Evolutionary conservation across 2,329 filamentous ascomycete species (phyloP).

Genomic region (Paraconiothyrium sp.): DNA sequence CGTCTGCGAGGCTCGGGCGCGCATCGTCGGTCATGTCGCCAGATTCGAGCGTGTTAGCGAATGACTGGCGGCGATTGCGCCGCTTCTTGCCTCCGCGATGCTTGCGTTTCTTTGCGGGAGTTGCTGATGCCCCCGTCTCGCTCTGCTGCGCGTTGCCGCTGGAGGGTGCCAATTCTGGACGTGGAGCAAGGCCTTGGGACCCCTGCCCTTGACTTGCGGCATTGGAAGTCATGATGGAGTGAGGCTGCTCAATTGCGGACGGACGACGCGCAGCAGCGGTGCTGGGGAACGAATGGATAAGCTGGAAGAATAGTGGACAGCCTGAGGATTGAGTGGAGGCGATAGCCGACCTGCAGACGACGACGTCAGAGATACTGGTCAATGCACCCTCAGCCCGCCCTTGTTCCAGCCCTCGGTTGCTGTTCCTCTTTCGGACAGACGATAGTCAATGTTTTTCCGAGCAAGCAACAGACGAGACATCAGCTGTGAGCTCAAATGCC

Average conservation of each 20-base stretch:
- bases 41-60: slow-evolving; percentile 72
- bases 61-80: slow-evolving; percentile 79
- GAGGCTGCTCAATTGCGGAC: not conserved
- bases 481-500: too few species aligned
- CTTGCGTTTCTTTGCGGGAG: slow-evolving; percentile 70
- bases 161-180: not conserved
- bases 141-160: not conserved
- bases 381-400: not conserved
- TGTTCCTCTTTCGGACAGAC: not conserved
- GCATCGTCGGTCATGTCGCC: slow-evolving; percentile 63
- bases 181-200: not conserved
- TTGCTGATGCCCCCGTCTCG: slow-evolving; percentile 19
- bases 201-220: not conserved
- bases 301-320: not conserved
- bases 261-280: not conserved
- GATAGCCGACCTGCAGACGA: not conserved
- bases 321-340: not conserved
- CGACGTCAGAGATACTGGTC: not conserved
- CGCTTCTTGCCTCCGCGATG: slow-evolving; percentile 83
- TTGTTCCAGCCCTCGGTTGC: not conserved
- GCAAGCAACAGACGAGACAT: not conserved
- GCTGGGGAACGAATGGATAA: not conserved
- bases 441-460: not conserved
- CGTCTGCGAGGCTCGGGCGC: slow-evolving; percentile 53
- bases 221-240: slow-evolving; percentile 6